Percentiles rank a stretch among this genome's conserved stretches.
These are phyloP conservation scores for Torulaspora franciscae DNA, from an alignment of 805 yeast genomes.

Conservation along the genomic window DNA sequence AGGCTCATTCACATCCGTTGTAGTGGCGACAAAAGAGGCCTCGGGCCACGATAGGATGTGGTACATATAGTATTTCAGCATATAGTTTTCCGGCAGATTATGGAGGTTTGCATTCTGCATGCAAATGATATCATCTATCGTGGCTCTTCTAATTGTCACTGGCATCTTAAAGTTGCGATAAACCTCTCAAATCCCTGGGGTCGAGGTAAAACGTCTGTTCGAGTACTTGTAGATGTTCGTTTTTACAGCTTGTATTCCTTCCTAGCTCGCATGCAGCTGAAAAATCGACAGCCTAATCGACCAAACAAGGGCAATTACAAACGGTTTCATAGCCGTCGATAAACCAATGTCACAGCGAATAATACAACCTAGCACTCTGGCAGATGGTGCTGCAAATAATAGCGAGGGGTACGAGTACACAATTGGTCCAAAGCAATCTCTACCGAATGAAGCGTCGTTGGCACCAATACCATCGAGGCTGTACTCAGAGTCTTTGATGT, in stretches of 20 bases:
- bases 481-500: slow-evolving; percentile 26
- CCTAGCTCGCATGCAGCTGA: background rate
- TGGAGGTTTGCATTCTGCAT: slow-evolving; percentile 94
- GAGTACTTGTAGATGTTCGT: background rate
- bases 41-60: slow-evolving; percentile 97
- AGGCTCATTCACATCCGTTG: slow-evolving; percentile 43
- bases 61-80: slow-evolving; percentile 86
- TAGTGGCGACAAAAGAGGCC: slow-evolving; percentile 91
- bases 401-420: slow-evolving; percentile 31
- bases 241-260: background rate
- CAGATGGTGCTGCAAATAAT: slow-evolving; percentile 6
- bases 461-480: slow-evolving; percentile 20
- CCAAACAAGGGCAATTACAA: slow-evolving; percentile 2
- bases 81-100: slow-evolving; percentile 92
- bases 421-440: slow-evolving; percentile 30
- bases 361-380: slow-evolving; percentile 27
- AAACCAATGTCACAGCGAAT: slow-evolving; percentile 25
- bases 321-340: background rate
- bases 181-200: background rate
- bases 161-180: slow-evolving; percentile 47
- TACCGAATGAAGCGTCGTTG: slow-evolving; percentile 23
- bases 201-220: background rate
- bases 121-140: slow-evolving; percentile 79
- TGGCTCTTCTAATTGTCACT: slow-evolving; percentile 83
- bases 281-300: background rate